A percentile compares a stretch with the other conserved stretches of the same genome.
These are phyloP conservation scores for Penicillium sp. DNA, from an alignment of 2,329 filamentous ascomycete genomes.

Conservation along the genomic window DNA sequence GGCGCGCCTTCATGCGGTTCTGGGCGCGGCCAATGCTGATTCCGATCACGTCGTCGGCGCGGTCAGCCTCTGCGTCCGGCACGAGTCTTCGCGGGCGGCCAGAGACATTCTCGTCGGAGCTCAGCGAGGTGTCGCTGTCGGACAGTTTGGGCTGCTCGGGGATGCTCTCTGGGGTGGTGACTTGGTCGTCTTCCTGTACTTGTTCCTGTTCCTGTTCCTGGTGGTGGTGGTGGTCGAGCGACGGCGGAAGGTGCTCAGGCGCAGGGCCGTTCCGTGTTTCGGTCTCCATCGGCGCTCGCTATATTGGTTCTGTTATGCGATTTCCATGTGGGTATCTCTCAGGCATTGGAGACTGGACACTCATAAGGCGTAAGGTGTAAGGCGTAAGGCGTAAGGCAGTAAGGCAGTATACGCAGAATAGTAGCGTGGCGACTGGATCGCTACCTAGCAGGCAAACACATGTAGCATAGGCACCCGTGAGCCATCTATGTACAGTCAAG, in stretches of 20 bases:
- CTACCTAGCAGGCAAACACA: too few species aligned
- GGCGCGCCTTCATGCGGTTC: constrained; percentile 53
- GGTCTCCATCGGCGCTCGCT: neutral
- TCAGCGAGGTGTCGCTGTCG: constrained; percentile 4
- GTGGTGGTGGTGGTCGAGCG: neutral
- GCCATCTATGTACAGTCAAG: too few species aligned
- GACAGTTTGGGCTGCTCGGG: constrained; percentile 1
- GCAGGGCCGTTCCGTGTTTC: neutral
- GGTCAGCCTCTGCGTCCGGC: constrained; percentile 28
- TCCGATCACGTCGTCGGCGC: constrained; percentile 46
- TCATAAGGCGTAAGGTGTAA: too few species aligned
- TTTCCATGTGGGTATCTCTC: neutral
- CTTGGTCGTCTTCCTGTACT: neutral
- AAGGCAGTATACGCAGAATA: too few species aligned
- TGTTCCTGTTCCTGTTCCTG: too few species aligned
- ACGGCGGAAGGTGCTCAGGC: neutral
- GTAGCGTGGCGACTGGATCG: too few species aligned
- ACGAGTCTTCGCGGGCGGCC: neutral
- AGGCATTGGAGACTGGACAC: neutral
- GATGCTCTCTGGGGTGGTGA: neutral
- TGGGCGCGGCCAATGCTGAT: constrained; percentile 58
- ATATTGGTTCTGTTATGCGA: neutral
- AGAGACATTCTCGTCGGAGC: constrained; percentile 8
- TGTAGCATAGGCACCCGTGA: too few species aligned
- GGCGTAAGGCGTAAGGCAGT: too few species aligned